Evolutionary conservation across 495 filamentous ascomycete species (phyloP).

Genomic region (Lepraria neglecta): DNA sequence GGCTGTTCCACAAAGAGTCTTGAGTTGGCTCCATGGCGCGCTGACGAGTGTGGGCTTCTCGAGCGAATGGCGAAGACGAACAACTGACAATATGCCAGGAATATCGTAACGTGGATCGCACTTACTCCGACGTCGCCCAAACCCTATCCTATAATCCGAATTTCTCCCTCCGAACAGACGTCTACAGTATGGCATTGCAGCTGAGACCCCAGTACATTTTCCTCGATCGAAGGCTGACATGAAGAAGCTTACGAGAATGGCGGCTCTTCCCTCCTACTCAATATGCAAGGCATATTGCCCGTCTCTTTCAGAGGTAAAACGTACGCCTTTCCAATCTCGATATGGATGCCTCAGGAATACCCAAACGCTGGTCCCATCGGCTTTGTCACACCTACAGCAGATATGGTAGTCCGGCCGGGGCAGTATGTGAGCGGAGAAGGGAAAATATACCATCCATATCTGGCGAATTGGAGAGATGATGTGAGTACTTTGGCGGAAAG

Average conservation of each 20-base stretch:
- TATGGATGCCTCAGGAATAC: slow-evolving; percentile 96
- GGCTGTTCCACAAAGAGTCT: slow-evolving; percentile 75
- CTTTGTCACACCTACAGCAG: slow-evolving; percentile 81
- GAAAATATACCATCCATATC: slow-evolving; percentile 89
- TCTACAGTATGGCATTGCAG: slow-evolving; percentile 66
- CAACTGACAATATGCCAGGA: slow-evolving; percentile 50
- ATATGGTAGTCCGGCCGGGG: slow-evolving; percentile 83
- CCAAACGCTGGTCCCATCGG: slow-evolving; percentile 76
- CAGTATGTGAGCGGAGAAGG: slow-evolving; percentile 96
- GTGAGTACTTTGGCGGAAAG: slow-evolving; percentile 47
- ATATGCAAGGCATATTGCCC: slow-evolving; percentile 79
- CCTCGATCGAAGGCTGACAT: slow-evolving; percentile 16
- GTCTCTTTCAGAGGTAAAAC: slow-evolving; percentile 80
- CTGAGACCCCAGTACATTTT: neutral
- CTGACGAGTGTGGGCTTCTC: slow-evolving; percentile 59
- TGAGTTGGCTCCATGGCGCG: slow-evolving; percentile 93
- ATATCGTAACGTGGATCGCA: slow-evolving; percentile 85
- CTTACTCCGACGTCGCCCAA: slow-evolving; percentile 85
- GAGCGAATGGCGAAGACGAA: neutral
- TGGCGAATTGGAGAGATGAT: slow-evolving; percentile 84
- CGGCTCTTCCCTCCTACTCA: slow-evolving; percentile 76
- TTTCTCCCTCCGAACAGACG: slow-evolving; percentile 84
- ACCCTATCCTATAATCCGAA: slow-evolving; percentile 75
- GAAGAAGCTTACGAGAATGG: slow-evolving; percentile 79
- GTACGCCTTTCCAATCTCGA: slow-evolving; percentile 82